Evolutionary conservation across 768 basidiomycete genomes (phyloP).

Genomic region (Tulasnella sp.): DNA sequence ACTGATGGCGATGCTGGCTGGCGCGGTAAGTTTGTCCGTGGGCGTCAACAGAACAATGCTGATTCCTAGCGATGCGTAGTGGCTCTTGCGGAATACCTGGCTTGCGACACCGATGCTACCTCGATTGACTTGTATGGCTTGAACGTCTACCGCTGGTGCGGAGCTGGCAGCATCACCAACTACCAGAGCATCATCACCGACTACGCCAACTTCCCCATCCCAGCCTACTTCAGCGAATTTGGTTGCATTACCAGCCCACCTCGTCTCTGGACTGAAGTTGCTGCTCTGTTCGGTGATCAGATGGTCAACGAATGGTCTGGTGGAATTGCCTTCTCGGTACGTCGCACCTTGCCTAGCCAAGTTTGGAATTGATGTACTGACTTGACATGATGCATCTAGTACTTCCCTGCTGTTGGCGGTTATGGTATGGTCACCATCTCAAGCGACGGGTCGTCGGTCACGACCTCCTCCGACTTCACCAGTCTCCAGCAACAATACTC

Average conservation of each 20-base stretch:
- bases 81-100: constrained; percentile 67
- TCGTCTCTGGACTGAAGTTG: constrained; percentile 74
- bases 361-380: not conserved
- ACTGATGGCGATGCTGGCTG: constrained; percentile 64
- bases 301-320: constrained; percentile 83
- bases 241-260: constrained; percentile 59
- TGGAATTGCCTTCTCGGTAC: constrained; percentile 59
- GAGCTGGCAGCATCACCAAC: constrained; percentile 45
- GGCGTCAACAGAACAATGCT: not conserved
- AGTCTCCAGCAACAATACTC: constrained; percentile 56
- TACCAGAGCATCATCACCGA: constrained; percentile 30
- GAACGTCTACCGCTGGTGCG: constrained; percentile 74
- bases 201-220: constrained; percentile 52
- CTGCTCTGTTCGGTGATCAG: constrained; percentile 55
- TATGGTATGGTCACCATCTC: constrained; percentile 84
- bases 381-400: constrained; percentile 38
- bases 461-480: constrained; percentile 58
- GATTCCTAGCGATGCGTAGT: not conserved
- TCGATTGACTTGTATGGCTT: constrained; percentile 81
- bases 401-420: constrained; percentile 76
- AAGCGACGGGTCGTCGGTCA: constrained; percentile 55
- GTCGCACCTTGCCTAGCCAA: not conserved
- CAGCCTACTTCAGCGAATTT: constrained; percentile 86
- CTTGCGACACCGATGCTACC: constrained; percentile 62
- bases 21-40: constrained; percentile 34